Evolutionary conservation across 2,329 filamentous ascomycete genomes (phyloP), one percentile per base, ranked within the genome.

Genomic region (Stenocarpella maydis): DNA sequence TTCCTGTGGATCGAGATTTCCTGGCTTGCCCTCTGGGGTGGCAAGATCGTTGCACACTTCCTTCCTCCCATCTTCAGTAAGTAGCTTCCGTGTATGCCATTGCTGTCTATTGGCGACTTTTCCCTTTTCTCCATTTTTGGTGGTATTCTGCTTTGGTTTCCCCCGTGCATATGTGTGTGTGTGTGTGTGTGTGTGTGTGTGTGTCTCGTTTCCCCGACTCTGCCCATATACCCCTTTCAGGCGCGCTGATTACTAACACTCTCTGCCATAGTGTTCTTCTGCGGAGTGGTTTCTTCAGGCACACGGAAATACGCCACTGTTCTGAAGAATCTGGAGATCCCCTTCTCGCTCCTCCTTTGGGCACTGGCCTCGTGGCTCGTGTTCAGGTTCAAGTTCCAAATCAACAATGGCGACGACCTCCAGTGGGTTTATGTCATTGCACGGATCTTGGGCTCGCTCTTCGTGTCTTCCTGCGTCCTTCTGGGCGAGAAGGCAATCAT

Each of bases 401-500:
- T 37, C 19, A 74, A 73, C 50, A 54, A 54, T 12, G 72, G 78
- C 28, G 74, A 80, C 15, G 74, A 77, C 39, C 79, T 87, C 7
- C 73, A 78, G 9, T 92, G 89, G 87, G 82, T 87, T 17, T 80
- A 81, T n/a, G 84, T 84, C 53, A 79, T 95, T 74, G 86, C 87
- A 72, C 88, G 87, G 61, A 84, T 95, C 19, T 82, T 95, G 7
- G 88, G 87, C 26, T 90, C 92, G 2, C 80, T 87, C 37, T 87
- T 94, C 55, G 87, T 92, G 49, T 91, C 90, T 12, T 88, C 91
- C 0, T 84, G 91, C 61, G 86, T 95, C 21, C 90, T 93, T 71
- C 85, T 95, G 19, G 88, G 83, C n/a, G 92, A 96, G 80, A 94
- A 93, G 80, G 84, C 91, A 69, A 85, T 95, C 72, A 90, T 96